Base-by-base conservation (phyloP, 2,329 filamentous ascomycete species). In the Aspergillus fumigatus region DNA sequence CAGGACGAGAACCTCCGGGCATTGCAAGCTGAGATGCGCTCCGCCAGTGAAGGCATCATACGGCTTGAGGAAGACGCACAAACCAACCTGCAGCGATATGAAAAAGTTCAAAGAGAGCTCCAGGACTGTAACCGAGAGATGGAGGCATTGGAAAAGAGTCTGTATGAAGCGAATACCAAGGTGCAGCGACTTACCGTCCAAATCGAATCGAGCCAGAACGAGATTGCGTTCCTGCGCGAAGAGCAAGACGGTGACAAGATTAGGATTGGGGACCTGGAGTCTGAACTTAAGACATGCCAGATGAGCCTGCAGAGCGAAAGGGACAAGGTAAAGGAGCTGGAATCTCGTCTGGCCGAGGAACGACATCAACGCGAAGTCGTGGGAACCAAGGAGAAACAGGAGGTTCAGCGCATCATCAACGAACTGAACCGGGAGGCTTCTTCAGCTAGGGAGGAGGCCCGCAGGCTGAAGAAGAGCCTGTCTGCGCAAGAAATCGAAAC, bases 161-260 rank as follows among this genome's bases (percentile, higher is more conserved):
- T 97, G 17, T 82, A 87, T 43, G 93, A 97, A 69, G 81, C 90
- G 6, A 93, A 93, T 68, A 86, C 88, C 65, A 97, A 97, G 79
- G 88, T 89, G 50, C 89, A 96, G 67, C 85, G 92, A 53, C 81
- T 97, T 2, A 88, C 89, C 3, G 90, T 99, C 32, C 92, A 97
- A 69, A 88, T 93, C 62, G 94, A 99, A 74, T 96, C 90, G 4
- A 88, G 89, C 55, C 93, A 97, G 66, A 88, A 88, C 57, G 94
- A 99, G 73, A 95, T 97, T 74, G 87, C 90, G 1, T 99, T 99
- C 81, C 75, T 99, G 51, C 87, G 94, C 1, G 94, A 99, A 70
- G 94, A 99, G 77, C 94, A 99, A 73, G 94, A 99, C 74, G 85
- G 84, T 19, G 94, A 99, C 79, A 99, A 99, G 81, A 96, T 99